A percentile compares a stretch with the other conserved stretches of the same genome.
Evolutionary conservation across 371 early-diverging fungal genomes (phyloP).

Genomic region (Mortierella sp.): DNA sequence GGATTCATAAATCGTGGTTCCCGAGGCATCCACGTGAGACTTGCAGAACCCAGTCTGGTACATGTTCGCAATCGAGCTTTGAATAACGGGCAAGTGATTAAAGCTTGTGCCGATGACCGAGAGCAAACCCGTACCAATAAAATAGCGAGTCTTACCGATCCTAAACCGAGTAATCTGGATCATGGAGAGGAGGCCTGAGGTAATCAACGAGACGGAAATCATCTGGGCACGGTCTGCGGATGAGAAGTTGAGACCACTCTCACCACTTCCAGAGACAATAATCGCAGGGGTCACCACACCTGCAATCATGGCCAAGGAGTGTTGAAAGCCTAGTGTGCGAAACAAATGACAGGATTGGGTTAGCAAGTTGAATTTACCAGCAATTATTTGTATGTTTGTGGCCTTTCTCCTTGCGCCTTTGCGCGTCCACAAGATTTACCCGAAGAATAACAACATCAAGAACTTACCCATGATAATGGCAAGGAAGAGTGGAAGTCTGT

Average conservation of each 20-base stretch:
- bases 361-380: neutral
- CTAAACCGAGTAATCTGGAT: slow-evolving; percentile 71
- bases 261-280: slow-evolving; percentile 64
- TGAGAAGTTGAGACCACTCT: slow-evolving; percentile 59
- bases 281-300: slow-evolving; percentile 70
- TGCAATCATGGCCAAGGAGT: slow-evolving; percentile 67
- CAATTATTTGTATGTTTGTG: neutral
- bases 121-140: slow-evolving; percentile 65
- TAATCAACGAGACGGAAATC: slow-evolving; percentile 68
- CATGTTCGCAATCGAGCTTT: slow-evolving; percentile 52
- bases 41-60: slow-evolving; percentile 39
- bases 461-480: slow-evolving; percentile 64
- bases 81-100: slow-evolving; percentile 59
- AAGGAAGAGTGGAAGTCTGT: slow-evolving; percentile 62
- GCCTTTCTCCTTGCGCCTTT: neutral
- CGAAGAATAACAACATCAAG: neutral
- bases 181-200: slow-evolving; percentile 61
- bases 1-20: slow-evolving; percentile 57
- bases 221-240: slow-evolving; percentile 61
- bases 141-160: slow-evolving; percentile 56
- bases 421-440: neutral
- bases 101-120: slow-evolving; percentile 69
- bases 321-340: slow-evolving; percentile 61
- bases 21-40: slow-evolving; percentile 45
- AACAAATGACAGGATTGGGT: neutral